Percentiles rank a stretch among this genome's conserved stretches.
phyloP scores from a whole-genome alignment of 108 stramenopile genomes.

The Conticribra weissflogii region DNA sequence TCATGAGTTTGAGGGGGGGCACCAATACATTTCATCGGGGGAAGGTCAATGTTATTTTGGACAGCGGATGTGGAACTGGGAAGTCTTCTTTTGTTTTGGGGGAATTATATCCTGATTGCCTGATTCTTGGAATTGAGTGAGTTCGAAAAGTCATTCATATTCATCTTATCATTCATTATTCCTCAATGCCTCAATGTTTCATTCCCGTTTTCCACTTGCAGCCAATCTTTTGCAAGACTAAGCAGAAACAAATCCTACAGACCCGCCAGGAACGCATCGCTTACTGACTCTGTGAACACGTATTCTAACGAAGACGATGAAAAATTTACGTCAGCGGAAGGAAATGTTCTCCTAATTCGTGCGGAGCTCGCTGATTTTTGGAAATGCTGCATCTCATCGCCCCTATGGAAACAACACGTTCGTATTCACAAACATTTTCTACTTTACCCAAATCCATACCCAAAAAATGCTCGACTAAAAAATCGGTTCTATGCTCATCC shows the following conservation, averaged over 20 bases:
- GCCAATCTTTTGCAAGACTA: constrained; percentile 79
- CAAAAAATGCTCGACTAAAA: constrained; percentile 72
- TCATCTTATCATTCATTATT: background rate
- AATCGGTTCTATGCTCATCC: constrained; percentile 90
- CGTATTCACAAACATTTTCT: constrained; percentile 68
- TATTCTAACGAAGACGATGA: constrained; percentile 3
- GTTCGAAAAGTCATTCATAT: constrained; percentile 2
- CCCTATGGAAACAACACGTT: constrained; percentile 24
- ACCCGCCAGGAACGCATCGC: constrained; percentile 2
- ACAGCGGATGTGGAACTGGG: constrained; percentile 93
- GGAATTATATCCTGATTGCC: constrained; percentile 62
- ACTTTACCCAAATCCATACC: constrained; percentile 95
- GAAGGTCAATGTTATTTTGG: constrained; percentile 59
- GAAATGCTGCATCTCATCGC: constrained; percentile 50
- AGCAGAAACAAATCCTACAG: constrained; percentile 32
- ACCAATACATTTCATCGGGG: background rate
- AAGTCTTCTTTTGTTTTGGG: constrained; percentile 63
- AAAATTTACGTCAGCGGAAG: background rate
- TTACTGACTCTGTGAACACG: background rate
- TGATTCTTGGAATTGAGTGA: constrained; percentile 83
- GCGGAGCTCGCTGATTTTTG: constrained; percentile 91
- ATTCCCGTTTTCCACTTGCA: constrained; percentile 1
- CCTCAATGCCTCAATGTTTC: background rate
- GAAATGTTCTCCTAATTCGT: constrained; percentile 76
- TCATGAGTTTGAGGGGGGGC: constrained; percentile 14